Conservation (phyloP, 768 basidiomycete species). For the Mycena amicta region DNA sequence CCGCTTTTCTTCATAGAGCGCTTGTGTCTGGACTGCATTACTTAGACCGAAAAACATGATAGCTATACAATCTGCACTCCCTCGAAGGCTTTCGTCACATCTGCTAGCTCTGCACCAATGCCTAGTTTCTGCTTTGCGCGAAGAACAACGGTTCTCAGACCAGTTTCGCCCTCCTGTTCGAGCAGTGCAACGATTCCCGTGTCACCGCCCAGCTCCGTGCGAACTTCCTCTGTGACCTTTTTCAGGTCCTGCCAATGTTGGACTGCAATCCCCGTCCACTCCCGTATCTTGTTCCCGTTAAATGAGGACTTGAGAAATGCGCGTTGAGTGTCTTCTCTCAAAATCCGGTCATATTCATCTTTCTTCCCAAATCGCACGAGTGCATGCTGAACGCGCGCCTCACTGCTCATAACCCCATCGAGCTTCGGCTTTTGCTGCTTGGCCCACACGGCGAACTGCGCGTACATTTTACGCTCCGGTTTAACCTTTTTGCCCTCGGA, state of each 20-base stretch:
- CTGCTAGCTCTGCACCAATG: slow-evolving; percentile 3
- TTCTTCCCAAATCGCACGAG: slow-evolving; percentile 55
- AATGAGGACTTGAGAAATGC: slow-evolving; percentile 46
- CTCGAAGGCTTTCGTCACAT: background rate
- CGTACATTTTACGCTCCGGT: slow-evolving; percentile 57
- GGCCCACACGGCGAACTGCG: slow-evolving; percentile 57
- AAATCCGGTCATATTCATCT: slow-evolving; percentile 45
- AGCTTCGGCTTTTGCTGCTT: slow-evolving; percentile 24
- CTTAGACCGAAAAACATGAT: too few relatives aligned
- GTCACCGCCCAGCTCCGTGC: slow-evolving; percentile 49
- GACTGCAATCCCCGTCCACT: slow-evolving; percentile 51
- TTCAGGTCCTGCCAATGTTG: slow-evolving; percentile 49
- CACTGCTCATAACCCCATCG: slow-evolving; percentile 18
- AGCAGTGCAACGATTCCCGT: slow-evolving; percentile 42
- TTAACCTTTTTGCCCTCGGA: slow-evolving; percentile 45
- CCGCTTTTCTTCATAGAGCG: slow-evolving; percentile 19
- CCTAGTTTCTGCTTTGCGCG: slow-evolving; percentile 37
- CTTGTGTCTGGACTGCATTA: too few relatives aligned
- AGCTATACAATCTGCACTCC: background rate
- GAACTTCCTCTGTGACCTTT: slow-evolving; percentile 53
- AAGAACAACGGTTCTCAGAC: slow-evolving; percentile 40
- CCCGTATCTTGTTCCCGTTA: slow-evolving; percentile 51
- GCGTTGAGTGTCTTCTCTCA: slow-evolving; percentile 30
- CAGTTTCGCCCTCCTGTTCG: slow-evolving; percentile 41
- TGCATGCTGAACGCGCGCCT: slow-evolving; percentile 44